Conservation (phyloP, 2,329 filamentous ascomycete species). For the Colletotrichum cordylinicola region DNA sequence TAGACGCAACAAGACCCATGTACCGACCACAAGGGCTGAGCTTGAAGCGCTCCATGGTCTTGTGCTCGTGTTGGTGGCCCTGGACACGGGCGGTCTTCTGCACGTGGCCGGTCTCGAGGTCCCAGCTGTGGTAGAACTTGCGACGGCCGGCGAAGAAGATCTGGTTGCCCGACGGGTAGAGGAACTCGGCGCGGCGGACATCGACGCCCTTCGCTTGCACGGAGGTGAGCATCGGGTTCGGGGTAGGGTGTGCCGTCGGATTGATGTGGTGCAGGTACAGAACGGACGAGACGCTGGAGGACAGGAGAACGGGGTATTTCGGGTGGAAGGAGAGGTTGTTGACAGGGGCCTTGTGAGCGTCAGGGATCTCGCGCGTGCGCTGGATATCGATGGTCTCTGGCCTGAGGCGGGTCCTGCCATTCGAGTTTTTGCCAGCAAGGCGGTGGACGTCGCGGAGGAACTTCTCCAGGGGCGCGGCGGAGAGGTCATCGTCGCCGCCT, state of each 20-base stretch:
- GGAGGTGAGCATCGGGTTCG: constrained; percentile 89
- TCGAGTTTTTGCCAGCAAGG: constrained; percentile 60
- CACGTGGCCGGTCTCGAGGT: constrained; percentile 80
- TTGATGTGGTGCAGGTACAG: constrained; percentile 90
- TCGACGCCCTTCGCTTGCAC: constrained; percentile 85
- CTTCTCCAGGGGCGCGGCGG: constrained; percentile 77
- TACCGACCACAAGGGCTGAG: constrained; percentile 86
- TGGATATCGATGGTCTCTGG: constrained; percentile 92
- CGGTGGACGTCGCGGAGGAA: constrained; percentile 78
- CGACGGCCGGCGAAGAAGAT: constrained; percentile 90
- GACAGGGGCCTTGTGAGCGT: constrained; percentile 79
- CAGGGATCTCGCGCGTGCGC: constrained; percentile 83
- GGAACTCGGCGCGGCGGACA: constrained; percentile 84
- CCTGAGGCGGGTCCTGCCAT: constrained; percentile 70
- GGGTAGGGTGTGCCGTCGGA: constrained; percentile 73
- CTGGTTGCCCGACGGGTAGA: constrained; percentile 73
- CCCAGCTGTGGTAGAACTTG: constrained; percentile 94
- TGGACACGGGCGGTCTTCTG: constrained; percentile 82
- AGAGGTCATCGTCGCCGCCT: constrained; percentile 65
- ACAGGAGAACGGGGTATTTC: constrained; percentile 84
- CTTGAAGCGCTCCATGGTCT: constrained; percentile 89
- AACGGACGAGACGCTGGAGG: constrained; percentile 84
- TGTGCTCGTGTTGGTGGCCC: constrained; percentile 81
- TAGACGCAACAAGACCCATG: constrained; percentile 82
- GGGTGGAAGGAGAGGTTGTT: constrained; percentile 90